A percentile compares a stretch with the other conserved stretches of the same genome.
Conservation (phyloP, 2,329 filamentous ascomycete species). For the Fusarium pseudocircinatum region DNA sequence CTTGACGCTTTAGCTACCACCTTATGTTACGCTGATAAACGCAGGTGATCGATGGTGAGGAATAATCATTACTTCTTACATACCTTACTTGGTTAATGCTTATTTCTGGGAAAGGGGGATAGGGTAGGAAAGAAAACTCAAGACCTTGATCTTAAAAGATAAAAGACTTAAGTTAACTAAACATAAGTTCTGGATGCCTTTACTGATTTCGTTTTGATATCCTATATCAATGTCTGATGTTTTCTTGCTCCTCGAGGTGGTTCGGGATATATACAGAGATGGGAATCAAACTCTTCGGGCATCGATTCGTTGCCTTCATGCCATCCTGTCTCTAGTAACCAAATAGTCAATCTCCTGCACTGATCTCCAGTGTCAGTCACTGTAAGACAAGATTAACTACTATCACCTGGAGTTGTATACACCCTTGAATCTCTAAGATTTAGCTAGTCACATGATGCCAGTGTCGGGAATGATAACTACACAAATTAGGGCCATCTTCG, state of each 20-base stretch:
- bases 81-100: background rate
- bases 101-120: background rate
- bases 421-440: too few species aligned
- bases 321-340: background rate
- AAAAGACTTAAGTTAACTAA: background rate
- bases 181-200: background rate
- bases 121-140: background rate
- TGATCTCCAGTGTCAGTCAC: background rate
- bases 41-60: too few species aligned
- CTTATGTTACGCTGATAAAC: background rate
- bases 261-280: background rate
- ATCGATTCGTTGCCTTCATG: background rate
- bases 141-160: background rate
- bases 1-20: background rate
- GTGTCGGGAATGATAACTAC: background rate
- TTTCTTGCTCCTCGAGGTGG: background rate
- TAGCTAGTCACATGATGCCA: background rate
- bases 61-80: background rate
- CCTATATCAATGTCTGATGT: accelerated
- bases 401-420: background rate
- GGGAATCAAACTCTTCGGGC: background rate
- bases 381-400: accelerated
- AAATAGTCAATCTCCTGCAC: too few species aligned
- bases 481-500: too few species aligned
- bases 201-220: accelerated